Percentiles rank a stretch among this genome's conserved stretches.
Evolutionary conservation across 257 asterid genomes (phyloP).

Genomic region (Gentiana straminea): DNA sequence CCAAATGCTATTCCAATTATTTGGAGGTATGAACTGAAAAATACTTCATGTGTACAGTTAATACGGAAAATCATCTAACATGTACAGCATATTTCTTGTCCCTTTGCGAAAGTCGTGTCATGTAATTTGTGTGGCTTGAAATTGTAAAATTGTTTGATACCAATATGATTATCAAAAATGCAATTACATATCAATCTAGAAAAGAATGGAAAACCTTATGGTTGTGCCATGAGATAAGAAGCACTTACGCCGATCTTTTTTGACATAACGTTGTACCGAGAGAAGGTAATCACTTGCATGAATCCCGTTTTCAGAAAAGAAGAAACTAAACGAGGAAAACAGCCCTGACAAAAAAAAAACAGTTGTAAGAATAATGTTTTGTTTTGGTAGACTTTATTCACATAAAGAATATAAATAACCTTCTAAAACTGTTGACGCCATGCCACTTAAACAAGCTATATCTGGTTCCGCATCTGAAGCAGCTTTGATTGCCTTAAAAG

Average conservation of each 20-base stretch:
- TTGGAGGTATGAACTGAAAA: too few species aligned
- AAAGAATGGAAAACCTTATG: not conserved
- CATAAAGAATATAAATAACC: slow-evolving; percentile 31
- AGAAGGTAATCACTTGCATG: slow-evolving; percentile 68
- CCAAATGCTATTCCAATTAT: too few species aligned
- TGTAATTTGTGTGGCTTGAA: too few species aligned
- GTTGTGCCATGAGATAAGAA: not conserved
- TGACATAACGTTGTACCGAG: slow-evolving; percentile 44
- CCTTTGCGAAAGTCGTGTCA: too few species aligned
- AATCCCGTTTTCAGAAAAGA: slow-evolving; percentile 65
- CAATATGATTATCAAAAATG: not conserved
- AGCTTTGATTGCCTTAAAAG: slow-evolving; percentile 61
- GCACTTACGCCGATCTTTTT: slow-evolving; percentile 54
- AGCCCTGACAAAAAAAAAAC: slow-evolving; percentile 44
- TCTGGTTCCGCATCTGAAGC: slow-evolving; percentile 72
- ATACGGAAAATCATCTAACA: too few species aligned
- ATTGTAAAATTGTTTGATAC: too few species aligned
- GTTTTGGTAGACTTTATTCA: slow-evolving; percentile 8
- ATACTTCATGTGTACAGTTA: too few species aligned
- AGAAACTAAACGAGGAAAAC: slow-evolving; percentile 70
- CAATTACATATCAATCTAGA: not conserved
- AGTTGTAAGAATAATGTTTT: slow-evolving; percentile 9
- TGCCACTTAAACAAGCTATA: slow-evolving; percentile 59
- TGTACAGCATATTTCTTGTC: too few species aligned
- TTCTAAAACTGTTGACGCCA: slow-evolving; percentile 57